Base-by-base conservation (phyloP, 1,284 basidiomycete species). In the Vanrija humicola region DNA sequence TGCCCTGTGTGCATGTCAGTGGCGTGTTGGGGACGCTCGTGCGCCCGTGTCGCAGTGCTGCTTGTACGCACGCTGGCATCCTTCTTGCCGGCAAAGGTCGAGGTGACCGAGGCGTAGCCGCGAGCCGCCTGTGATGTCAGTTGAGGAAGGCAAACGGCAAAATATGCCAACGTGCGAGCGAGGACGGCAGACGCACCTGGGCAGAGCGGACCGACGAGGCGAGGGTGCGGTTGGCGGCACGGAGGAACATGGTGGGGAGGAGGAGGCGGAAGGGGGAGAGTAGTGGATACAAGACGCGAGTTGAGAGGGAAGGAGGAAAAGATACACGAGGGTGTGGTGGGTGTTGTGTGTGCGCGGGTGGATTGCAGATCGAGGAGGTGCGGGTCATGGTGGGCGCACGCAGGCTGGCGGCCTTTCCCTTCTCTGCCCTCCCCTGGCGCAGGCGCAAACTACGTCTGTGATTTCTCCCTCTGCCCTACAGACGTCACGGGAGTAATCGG, bases 61-160 rank as follows among this genome's bases (percentile, higher is more conserved):
- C 34, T 34, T 9, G 5, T 38, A 79, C 87, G 76, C 70, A 93
- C 91, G 75, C 89, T 87, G 70, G 83, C 78, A 69, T 85, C 86
- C 81, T 93, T 94, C 81, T 90, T 83, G 59, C 88, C 89, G 77
- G 87, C 84, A 79, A 91, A 95, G 63, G 86, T 84, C 68, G 89
- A 88, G 52, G 90, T 92, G 47, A 76, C 73, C 48, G 74, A 72
- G 57, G 70, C 63, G 63, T 67, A 68, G 34, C 61, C 55, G 29
- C 67, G 67, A 62, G 68, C 46, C 61, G 63, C 53, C 75, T 68
- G 42, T 62, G 60, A 54, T 61, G 69, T 42, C 25, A 45, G 21
- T 38, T 15, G 21, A 3, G 26, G 46, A 21, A n/a, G 48, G 48
- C 34, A 28, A 26, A 23, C 2, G n/a, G 26, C n/a, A 21, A 18